phyloP scores from a whole-genome alignment of 257 asterid genomes.

The Scutellaria barbata region DNA sequence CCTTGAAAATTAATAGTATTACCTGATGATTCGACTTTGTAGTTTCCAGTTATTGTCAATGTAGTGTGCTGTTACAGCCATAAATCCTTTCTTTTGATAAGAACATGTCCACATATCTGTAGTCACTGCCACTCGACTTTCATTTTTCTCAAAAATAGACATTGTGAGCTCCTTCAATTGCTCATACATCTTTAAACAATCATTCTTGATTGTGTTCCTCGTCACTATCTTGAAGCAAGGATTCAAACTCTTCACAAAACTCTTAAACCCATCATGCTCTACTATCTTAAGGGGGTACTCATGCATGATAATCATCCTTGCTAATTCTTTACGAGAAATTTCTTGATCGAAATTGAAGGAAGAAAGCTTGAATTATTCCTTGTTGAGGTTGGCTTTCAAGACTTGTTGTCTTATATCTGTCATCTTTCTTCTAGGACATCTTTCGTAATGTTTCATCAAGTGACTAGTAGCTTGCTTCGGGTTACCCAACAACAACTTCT shows the following conservation, averaged over 20 bases:
- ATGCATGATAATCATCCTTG: not conserved
- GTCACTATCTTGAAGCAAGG: not conserved
- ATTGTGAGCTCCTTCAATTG: not conserved
- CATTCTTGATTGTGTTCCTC: not conserved
- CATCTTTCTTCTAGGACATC: not conserved
- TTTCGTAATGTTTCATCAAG: not conserved
- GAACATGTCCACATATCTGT: conserved; percentile 31
- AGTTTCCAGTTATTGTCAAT: conserved; percentile 22
- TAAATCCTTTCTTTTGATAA: conserved; percentile 19
- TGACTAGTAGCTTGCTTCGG: not conserved
- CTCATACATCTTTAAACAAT: conserved; percentile 15
- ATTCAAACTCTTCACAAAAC: not conserved
- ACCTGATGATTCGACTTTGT: not conserved
- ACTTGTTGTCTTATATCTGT: not conserved
- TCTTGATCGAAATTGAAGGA: not conserved
- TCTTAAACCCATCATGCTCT: conserved; percentile 11
- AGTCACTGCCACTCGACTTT: conserved; percentile 21
- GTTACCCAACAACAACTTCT: not conserved
- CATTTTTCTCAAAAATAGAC: not conserved
- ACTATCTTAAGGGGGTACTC: conserved; percentile 8
- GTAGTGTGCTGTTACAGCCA: conserved; percentile 22
- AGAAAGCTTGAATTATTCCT: too few relatives aligned
- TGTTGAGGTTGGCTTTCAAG: not conserved
- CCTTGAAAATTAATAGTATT: not conserved
- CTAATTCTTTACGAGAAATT: not conserved